Percentiles rank a stretch among this genome's conserved stretches.
Conservation (phyloP, 192 early-diverging fungal species). For the Radiomyces spectabilis region DNA sequence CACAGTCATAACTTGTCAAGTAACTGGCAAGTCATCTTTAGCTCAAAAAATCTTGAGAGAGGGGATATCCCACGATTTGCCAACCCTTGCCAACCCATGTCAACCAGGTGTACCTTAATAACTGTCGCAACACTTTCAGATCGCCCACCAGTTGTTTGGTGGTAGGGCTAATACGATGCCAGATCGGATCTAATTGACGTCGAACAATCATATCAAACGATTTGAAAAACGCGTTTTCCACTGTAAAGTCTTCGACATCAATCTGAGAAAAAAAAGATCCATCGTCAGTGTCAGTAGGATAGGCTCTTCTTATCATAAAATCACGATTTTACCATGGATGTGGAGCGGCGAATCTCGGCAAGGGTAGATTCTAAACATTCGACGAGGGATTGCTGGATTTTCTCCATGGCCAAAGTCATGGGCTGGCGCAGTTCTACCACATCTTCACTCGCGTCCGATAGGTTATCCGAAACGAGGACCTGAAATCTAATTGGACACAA, state of each 20-base stretch:
- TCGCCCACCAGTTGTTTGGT: conserved; percentile 74
- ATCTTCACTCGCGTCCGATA: conserved; percentile 45
- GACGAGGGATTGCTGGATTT: conserved; percentile 74
- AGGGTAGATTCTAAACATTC: conserved; percentile 81
- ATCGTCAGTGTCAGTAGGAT: background rate
- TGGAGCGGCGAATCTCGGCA: conserved; percentile 63
- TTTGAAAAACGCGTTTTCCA: conserved; percentile 80
- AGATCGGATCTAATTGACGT: conserved; percentile 74
- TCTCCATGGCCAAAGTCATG: conserved; percentile 71
- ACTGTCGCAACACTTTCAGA: conserved; percentile 58
- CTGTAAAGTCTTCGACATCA: conserved; percentile 73
- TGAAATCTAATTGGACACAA: conserved; percentile 49
- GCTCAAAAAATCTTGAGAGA: no score
- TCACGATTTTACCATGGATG: conserved; percentile 36
- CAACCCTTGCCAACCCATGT: no score
- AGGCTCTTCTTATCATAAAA: background rate
- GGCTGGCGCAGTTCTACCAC: conserved; percentile 74
- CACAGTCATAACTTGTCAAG: conserved; percentile 78
- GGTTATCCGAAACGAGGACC: conserved; percentile 43
- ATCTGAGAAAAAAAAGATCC: conserved; percentile 31
- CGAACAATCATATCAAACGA: conserved; percentile 79
- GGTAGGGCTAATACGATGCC: conserved; percentile 73
- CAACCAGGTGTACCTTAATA: conserved; percentile 59
- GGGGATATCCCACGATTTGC: no score
- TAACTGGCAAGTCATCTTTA: conserved; percentile 38